Percentiles rank a stretch among this genome's conserved stretches.
phyloP scores from a whole-genome alignment of 441 rosid genomes.

The Breynia disticha region DNA sequence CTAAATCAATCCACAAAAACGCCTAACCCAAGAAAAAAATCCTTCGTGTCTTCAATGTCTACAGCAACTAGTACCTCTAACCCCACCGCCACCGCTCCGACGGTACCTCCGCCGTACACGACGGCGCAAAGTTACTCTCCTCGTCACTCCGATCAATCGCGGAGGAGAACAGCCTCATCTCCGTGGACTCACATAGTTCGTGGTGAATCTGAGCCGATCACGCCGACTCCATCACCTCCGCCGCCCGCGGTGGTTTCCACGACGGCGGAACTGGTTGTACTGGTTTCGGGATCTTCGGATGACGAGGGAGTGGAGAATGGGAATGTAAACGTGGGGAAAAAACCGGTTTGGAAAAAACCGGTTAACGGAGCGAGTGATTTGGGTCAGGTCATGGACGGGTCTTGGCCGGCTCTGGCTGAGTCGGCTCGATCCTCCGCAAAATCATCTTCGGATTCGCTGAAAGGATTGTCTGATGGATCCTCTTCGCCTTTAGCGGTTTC shows the following conservation, averaged over 20 bases:
- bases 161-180: constrained; percentile 29
- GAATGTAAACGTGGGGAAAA: constrained; percentile 53
- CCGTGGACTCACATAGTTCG: constrained; percentile 52
- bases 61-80: constrained; percentile 19
- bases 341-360: constrained; percentile 63
- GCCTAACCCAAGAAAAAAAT: constrained; percentile 19
- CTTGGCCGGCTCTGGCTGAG: constrained; percentile 87
- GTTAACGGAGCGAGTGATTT: constrained; percentile 46
- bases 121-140: constrained; percentile 21
- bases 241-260: constrained; percentile 20
- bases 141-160: constrained; percentile 19
- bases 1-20: no score
- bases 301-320: constrained; percentile 42
- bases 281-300: constrained; percentile 13
- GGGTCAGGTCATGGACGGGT: constrained; percentile 63
- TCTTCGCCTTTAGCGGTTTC: no score
- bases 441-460: constrained; percentile 48
- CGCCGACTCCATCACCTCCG: constrained; percentile 20
- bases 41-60: constrained; percentile 21
- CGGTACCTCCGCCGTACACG: constrained; percentile 14
- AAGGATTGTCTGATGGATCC: constrained; percentile 49
- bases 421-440: constrained; percentile 48
- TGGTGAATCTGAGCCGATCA: constrained; percentile 28
- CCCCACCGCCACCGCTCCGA: constrained; percentile 14
- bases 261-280: constrained; percentile 9